Conservation (phyloP, 1,284 basidiomycete genomes). For the Caloboletus firmus region DNA sequence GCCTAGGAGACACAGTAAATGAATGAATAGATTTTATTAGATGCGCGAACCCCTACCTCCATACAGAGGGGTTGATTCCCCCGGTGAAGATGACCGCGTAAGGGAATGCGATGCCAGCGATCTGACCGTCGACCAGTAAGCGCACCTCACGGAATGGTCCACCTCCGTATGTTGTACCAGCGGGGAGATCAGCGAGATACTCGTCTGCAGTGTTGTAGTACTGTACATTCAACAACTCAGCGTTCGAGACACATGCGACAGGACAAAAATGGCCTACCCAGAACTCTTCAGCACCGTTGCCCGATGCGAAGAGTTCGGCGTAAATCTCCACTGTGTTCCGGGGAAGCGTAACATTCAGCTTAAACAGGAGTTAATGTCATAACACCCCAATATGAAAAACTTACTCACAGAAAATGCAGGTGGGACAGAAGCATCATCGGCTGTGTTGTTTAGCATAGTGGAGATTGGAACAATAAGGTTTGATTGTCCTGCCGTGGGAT, state of each 20-base stretch:
- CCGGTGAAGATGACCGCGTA: slow-evolving; percentile 82
- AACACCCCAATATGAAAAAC: neutral
- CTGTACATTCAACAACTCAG: slow-evolving; percentile 38
- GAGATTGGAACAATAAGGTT: slow-evolving; percentile 69
- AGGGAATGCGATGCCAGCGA: slow-evolving; percentile 77
- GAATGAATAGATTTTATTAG: neutral
- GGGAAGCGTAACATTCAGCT: slow-evolving; percentile 71
- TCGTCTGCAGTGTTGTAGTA: slow-evolving; percentile 70
- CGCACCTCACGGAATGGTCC: slow-evolving; percentile 81
- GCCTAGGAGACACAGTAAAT: slow-evolving; percentile 41
- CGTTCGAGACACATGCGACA: slow-evolving; percentile 1
- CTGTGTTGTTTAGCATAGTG: slow-evolving; percentile 58
- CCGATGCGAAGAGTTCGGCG: slow-evolving; percentile 72
- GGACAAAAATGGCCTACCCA: slow-evolving; percentile 50
- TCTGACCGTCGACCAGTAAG: slow-evolving; percentile 68
- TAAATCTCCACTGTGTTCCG: slow-evolving; percentile 66
- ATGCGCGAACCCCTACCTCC: slow-evolving; percentile 49
- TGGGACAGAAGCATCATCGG: slow-evolving; percentile 71
- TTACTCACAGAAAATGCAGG: slow-evolving; percentile 63
- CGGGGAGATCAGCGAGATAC: slow-evolving; percentile 55
- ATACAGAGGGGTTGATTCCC: slow-evolving; percentile 71
- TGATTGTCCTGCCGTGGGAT: slow-evolving; percentile 60
- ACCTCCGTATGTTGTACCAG: slow-evolving; percentile 52
- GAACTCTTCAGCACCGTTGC: slow-evolving; percentile 74
- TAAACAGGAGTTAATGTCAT: neutral